Evolutionary conservation across 202 grass and related monocot genomes (phyloP).

Genomic region (Saccharum hybrid): DNA sequence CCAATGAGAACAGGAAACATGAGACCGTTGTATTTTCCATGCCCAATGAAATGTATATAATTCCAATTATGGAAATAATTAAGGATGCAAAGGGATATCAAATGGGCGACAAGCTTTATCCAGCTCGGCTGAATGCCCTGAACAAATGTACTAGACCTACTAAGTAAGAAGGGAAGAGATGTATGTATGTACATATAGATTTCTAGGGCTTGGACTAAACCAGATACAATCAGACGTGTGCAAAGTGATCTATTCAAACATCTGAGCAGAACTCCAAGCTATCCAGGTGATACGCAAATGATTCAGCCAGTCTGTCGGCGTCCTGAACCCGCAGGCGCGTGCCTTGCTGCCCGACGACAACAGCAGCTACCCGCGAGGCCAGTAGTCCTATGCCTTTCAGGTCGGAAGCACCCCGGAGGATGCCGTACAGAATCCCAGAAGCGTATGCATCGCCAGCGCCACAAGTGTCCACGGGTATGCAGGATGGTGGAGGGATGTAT

Average conservation of each 20-base stretch:
- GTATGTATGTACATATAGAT: conserved; percentile 38
- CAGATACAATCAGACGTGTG: conserved; percentile 47
- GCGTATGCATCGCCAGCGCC: conserved; percentile 89
- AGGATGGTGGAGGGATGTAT: conserved; percentile 75
- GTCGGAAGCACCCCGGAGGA: conserved; percentile 77
- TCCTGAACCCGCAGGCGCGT: conserved; percentile 78
- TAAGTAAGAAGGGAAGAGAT: neutral
- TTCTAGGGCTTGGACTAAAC: conserved; percentile 20
- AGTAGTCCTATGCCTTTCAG: conserved; percentile 77
- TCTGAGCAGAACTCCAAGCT: conserved; percentile 65
- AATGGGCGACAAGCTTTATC: conserved; percentile 15
- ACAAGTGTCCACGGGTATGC: conserved; percentile 77
- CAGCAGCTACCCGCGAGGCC: conserved; percentile 71
- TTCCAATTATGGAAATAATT: conserved; percentile 30
- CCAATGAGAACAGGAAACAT: neutral
- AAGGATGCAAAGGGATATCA: conserved; percentile 1
- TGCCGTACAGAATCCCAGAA: conserved; percentile 80
- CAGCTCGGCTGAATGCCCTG: neutral
- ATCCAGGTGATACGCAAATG: conserved; percentile 68
- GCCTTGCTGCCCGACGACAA: conserved; percentile 85
- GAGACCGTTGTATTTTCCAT: neutral
- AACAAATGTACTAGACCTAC: conserved; percentile 46
- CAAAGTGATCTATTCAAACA: conserved; percentile 56
- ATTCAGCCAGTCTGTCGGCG: conserved; percentile 60
- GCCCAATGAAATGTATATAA: conserved; percentile 19